These are phyloP conservation scores for Spizellomyces sp. DNA, from an alignment of 192 early-diverging fungal genomes.

Conservation along the genomic window DNA sequence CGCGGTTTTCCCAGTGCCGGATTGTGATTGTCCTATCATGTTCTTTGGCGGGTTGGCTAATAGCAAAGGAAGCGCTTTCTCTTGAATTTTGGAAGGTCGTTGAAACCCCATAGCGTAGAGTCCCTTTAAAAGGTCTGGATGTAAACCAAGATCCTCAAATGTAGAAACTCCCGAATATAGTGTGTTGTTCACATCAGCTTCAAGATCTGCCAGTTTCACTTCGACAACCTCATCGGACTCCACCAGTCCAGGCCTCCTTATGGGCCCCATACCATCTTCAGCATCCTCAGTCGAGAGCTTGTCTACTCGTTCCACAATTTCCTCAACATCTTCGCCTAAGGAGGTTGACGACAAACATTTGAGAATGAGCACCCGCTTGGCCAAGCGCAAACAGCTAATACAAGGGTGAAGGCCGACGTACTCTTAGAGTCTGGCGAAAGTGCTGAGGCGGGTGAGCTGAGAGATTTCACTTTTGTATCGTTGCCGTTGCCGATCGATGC, in stretches of 20 bases:
- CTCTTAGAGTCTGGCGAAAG: too few species aligned
- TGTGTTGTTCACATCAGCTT: conserved; percentile 73
- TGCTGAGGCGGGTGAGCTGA: too few species aligned
- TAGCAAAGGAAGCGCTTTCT: conserved; percentile 86
- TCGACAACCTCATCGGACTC: conserved; percentile 54
- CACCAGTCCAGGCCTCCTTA: not conserved
- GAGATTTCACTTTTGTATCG: too few species aligned
- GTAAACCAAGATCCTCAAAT: conserved; percentile 60
- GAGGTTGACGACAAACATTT: too few species aligned
- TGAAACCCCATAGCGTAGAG: conserved; percentile 93
- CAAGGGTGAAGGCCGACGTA: too few species aligned
- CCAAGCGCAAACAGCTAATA: too few species aligned
- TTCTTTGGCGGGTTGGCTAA: conserved; percentile 86
- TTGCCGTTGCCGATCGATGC: too few species aligned
- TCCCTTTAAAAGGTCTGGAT: conserved; percentile 83
- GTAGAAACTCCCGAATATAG: conserved; percentile 76
- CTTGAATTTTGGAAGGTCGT: conserved; percentile 95
- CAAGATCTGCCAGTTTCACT: conserved; percentile 61
- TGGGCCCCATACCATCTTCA: conserved; percentile 18
- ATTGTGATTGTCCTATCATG: conserved; percentile 98
- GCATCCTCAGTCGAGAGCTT: conserved; percentile 29
- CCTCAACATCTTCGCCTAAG: conserved; percentile 1
- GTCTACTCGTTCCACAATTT: conserved; percentile 18
- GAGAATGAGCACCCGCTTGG: too few species aligned
- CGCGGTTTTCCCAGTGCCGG: conserved; percentile 98